Evolutionary conservation across 2,329 filamentous ascomycete genomes (phyloP).

Genomic region (Fusarium anguioides): DNA sequence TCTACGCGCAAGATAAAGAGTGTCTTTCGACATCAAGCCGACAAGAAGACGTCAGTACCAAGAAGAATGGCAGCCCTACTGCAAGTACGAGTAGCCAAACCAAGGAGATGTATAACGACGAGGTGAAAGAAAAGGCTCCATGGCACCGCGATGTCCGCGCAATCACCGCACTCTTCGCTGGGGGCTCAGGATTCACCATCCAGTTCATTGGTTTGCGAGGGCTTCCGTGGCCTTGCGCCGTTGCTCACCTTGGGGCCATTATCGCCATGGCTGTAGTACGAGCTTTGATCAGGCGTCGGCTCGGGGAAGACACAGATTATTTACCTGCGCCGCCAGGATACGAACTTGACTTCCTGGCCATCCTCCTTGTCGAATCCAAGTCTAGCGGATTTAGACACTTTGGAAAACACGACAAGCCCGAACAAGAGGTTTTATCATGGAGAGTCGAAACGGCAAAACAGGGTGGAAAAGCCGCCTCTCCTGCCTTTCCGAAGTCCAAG

Average conservation of each 20-base stretch:
- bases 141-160: not conserved
- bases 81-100: too few relatives aligned
- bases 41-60: not conserved
- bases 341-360: not conserved
- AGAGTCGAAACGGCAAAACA: not conserved
- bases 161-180: not conserved
- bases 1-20: accelerated
- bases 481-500: too few relatives aligned
- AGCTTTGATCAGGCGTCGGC: not conserved
- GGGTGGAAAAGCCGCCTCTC: too few relatives aligned
- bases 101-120: too few relatives aligned
- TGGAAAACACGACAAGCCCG: too few relatives aligned
- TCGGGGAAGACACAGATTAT: not conserved
- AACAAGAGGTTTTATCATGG: too few relatives aligned
- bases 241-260: not conserved
- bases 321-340: not conserved
- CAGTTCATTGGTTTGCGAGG: not conserved
- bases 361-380: not conserved
- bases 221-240: not conserved
- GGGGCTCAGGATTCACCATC: not conserved
- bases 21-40: not conserved
- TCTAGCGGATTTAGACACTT: too few relatives aligned
- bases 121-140: too few relatives aligned
- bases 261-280: not conserved
- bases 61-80: accelerated